Percentiles rank a stretch among this genome's conserved stretches.
phyloP scores from a whole-genome alignment of 2,329 filamentous ascomycete genomes.

The Fusarium virguliforme region DNA sequence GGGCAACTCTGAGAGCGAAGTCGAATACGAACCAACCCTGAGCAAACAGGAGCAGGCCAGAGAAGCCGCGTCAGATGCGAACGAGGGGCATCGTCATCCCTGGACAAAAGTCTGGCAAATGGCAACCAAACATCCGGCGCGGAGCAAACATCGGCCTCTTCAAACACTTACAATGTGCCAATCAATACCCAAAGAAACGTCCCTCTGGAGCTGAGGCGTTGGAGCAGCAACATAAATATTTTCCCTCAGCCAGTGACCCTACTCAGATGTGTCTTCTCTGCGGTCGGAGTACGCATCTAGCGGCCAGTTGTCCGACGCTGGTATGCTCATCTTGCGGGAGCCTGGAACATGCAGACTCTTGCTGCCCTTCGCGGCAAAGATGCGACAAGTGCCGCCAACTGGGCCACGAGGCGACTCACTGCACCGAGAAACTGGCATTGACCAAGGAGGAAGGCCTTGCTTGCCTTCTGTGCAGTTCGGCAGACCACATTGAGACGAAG shows the following conservation, averaged over 20 bases:
- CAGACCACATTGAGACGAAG: slow-evolving; percentile 71
- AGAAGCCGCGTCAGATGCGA: slow-evolving; percentile 22
- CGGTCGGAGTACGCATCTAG: slow-evolving; percentile 64
- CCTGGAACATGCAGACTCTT: slow-evolving; percentile 64
- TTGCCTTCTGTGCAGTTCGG: slow-evolving; percentile 73
- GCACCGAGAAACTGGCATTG: slow-evolving; percentile 70
- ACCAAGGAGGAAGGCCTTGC: slow-evolving; percentile 68
- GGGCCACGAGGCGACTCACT: slow-evolving; percentile 70
- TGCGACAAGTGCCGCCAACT: slow-evolving; percentile 75
- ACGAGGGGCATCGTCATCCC: slow-evolving; percentile 15
- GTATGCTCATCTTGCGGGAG: slow-evolving; percentile 66
- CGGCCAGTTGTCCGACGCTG: slow-evolving; percentile 62
- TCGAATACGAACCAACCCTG: slow-evolving; percentile 48
- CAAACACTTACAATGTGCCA: slow-evolving; percentile 20
- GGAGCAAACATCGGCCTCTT: slow-evolving; percentile 13
- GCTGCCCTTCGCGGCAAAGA: slow-evolving; percentile 67
- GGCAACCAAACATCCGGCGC: slow-evolving; percentile 23
- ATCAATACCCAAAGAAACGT: slow-evolving; percentile 43
- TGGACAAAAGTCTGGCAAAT: slow-evolving; percentile 23
- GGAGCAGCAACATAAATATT: slow-evolving; percentile 65
- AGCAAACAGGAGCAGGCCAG: slow-evolving; percentile 31
- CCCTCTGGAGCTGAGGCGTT: slow-evolving; percentile 55
- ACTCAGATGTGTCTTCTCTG: slow-evolving; percentile 68
- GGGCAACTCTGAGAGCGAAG: slow-evolving; percentile 48
- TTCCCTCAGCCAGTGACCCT: slow-evolving; percentile 64